Conservation (phyloP, 257 asterid genomes). For the Hygrophila difformis region DNA sequence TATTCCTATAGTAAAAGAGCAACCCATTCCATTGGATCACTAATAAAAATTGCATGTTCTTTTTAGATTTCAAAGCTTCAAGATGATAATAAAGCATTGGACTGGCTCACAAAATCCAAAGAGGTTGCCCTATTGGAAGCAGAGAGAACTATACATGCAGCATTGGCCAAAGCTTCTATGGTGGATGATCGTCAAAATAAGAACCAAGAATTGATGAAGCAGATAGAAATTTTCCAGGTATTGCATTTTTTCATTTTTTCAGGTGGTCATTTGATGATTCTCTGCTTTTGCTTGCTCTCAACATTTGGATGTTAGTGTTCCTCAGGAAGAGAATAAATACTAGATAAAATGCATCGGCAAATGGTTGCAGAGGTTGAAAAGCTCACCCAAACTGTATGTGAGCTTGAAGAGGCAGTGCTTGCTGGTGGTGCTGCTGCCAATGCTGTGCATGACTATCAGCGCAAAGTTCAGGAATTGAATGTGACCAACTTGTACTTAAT, state of each 20-base stretch:
- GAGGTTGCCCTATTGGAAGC: no score
- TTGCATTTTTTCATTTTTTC: slow-evolving; percentile 6
- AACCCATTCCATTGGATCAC: slow-evolving; percentile 10
- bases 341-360: no score
- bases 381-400: slow-evolving; percentile 93
- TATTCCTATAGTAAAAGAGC: slow-evolving; percentile 12
- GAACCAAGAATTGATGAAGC: no score
- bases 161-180: slow-evolving; percentile 94
- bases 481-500: slow-evolving; percentile 33
- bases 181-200: slow-evolving; percentile 98
- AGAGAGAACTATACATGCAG: slow-evolving; percentile 80
- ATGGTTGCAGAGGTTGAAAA: no score
- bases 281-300: slow-evolving; percentile 1
- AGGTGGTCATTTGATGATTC: slow-evolving; percentile 14
- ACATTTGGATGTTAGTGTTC: slow-evolving; percentile 7
- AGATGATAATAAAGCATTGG: slow-evolving; percentile 93
- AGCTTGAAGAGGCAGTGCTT: slow-evolving; percentile 98
- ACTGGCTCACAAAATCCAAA: no score
- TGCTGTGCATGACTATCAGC: no score
- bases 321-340: slow-evolving; percentile 95
- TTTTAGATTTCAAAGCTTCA: slow-evolving; percentile 82
- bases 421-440: slow-evolving; percentile 99
- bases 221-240: slow-evolving; percentile 96
- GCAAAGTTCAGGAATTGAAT: slow-evolving; percentile 98
- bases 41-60: slow-evolving; percentile 17